Conservation (phyloP, 345 rosid species). For the Melaleuca quinquenervia region DNA sequence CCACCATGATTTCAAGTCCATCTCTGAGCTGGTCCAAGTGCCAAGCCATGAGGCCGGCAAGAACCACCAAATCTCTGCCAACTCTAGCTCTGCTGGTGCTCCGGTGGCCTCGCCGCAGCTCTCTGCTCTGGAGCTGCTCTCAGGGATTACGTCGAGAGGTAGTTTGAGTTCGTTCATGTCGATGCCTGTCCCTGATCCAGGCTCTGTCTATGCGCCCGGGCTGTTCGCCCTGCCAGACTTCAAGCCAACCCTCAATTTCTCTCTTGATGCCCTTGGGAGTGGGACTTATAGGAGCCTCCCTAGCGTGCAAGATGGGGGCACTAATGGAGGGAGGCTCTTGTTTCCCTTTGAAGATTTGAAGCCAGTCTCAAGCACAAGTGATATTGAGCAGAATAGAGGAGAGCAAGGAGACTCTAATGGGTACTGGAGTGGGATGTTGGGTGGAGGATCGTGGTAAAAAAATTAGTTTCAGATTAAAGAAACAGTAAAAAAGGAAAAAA, state of each 20-base stretch:
- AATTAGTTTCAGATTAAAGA: not conserved
- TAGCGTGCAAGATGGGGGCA: conserved; percentile 5
- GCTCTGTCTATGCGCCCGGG: conserved; percentile 34
- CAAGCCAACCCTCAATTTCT: conserved; percentile 70
- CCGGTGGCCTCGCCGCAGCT: conserved; percentile 13
- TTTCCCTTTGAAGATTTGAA: conserved; percentile 95
- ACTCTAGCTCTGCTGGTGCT: conserved; percentile 14
- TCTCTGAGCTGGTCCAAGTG: conserved; percentile 55
- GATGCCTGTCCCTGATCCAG: conserved; percentile 35
- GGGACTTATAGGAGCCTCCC: conserved; percentile 32
- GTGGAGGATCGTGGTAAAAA: conserved; percentile 92
- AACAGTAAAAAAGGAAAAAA: conserved; percentile 4
- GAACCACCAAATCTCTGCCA: conserved; percentile 6
- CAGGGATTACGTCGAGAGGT: conserved; percentile 48
- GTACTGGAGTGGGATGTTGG: conserved; percentile 91
- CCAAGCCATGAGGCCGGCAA: conserved; percentile 20
- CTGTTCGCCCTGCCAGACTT: conserved; percentile 59
- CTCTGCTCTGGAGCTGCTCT: conserved; percentile 69
- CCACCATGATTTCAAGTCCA: conserved; percentile 32
- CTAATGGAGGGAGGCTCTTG: conserved; percentile 47
- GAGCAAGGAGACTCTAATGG: conserved; percentile 50
- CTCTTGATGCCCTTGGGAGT: conserved; percentile 60
- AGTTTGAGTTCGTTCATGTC: conserved; percentile 54
- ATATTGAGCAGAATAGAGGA: conserved; percentile 15
- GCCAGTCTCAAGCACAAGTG: conserved; percentile 43